These are phyloP conservation scores for Verticillium zaregamsianum DNA, from an alignment of 2,329 filamentous ascomycete genomes.

Conservation along the genomic window DNA sequence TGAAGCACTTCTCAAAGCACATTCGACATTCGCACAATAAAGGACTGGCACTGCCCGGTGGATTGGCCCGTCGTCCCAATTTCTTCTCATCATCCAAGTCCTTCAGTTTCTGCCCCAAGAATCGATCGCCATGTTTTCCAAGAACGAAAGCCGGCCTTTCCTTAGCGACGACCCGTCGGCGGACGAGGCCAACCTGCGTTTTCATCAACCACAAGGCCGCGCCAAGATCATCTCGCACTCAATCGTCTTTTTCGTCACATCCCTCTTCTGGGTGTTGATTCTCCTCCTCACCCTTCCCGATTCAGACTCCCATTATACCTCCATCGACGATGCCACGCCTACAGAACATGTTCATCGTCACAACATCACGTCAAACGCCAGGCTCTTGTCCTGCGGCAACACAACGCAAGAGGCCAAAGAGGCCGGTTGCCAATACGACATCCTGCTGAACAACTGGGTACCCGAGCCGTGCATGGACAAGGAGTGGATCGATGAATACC, in stretches of 20 bases:
- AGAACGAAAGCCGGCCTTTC: slow-evolving; percentile 2
- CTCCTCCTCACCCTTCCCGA: slow-evolving; percentile 10
- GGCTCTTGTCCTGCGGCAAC: slow-evolving; percentile 14
- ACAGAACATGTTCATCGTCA: slow-evolving; percentile 1
- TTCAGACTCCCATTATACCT: background rate
- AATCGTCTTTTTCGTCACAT: slow-evolving; percentile 14
- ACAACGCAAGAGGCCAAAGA: slow-evolving; percentile 13
- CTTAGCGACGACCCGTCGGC: background rate
- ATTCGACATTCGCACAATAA: background rate
- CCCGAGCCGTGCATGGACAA: slow-evolving; percentile 15
- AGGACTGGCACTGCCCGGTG: background rate
- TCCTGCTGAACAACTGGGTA: slow-evolving; percentile 20
- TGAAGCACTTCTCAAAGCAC: background rate
- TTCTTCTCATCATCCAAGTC: background rate
- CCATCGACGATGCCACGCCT: background rate
- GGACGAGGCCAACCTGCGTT: background rate
- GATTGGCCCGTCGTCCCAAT: background rate
- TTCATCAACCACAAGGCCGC: background rate
- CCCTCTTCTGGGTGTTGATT: slow-evolving; percentile 15
- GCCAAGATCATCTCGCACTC: background rate
- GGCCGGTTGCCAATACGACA: slow-evolving; percentile 17
- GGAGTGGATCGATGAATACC: slow-evolving; percentile 19
- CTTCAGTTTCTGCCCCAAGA: background rate
- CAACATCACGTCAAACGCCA: slow-evolving; percentile 15
- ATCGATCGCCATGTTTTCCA: background rate